Percentiles rank a stretch among this genome's conserved stretches.
phyloP scores from a whole-genome alignment of 2,329 filamentous ascomycete genomes.

The Nothophoma quercina region DNA sequence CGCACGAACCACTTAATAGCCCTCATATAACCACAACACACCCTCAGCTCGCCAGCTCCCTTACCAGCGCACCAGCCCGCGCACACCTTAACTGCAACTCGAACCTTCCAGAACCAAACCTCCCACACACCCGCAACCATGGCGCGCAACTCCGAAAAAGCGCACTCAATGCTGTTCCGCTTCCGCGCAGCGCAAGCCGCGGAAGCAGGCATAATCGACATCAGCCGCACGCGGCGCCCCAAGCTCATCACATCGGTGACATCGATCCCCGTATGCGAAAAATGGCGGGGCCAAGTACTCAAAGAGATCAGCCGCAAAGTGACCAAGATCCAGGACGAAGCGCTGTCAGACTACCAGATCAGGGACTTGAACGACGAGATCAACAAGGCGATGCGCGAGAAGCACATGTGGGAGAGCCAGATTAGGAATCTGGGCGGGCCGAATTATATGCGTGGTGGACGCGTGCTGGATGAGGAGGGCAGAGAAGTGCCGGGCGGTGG shows the following conservation, averaged over 20 bases:
- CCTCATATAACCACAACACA: conserved; percentile 1
- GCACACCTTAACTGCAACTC: background rate
- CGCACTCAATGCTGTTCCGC: conserved; percentile 99
- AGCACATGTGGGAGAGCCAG: conserved; percentile 98
- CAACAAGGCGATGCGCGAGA: conserved; percentile 98
- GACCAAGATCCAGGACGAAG: conserved; percentile 89
- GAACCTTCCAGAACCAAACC: background rate
- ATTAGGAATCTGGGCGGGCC: conserved; percentile 95
- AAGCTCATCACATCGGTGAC: conserved; percentile 89
- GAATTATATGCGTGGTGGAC: conserved; percentile 85
- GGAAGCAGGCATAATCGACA: conserved; percentile 95
- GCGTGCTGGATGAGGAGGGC: conserved; percentile 64
- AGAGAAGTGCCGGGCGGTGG: conserved; percentile 69
- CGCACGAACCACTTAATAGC: conserved; percentile 2
- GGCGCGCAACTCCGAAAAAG: conserved; percentile 98
- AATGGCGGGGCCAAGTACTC: conserved; percentile 97
- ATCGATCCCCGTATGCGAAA: conserved; percentile 86
- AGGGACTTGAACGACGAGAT: conserved; percentile 98
- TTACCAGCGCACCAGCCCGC: background rate
- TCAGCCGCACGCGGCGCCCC: conserved; percentile 85
- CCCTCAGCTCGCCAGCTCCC: background rate
- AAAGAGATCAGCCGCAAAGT: conserved; percentile 98
- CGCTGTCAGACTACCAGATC: conserved; percentile 95
- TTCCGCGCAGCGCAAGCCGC: conserved; percentile 97
- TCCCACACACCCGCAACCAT: conserved; percentile 34